Conservation (phyloP, 345 rosid genomes). For the Aethionema arabicum region DNA sequence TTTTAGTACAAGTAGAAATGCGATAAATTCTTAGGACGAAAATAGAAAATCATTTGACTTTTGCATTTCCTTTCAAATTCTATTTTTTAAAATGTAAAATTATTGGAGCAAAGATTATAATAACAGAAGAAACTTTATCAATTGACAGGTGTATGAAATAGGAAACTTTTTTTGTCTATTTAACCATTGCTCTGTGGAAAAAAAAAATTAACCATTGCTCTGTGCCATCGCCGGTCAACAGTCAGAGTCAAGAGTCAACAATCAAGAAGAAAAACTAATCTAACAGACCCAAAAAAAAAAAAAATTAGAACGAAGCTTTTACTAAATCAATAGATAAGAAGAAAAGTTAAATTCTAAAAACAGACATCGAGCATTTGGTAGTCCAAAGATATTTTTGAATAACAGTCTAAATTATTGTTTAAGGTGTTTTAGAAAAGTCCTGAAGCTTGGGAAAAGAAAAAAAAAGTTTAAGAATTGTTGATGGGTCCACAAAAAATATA, state of each 20-base stretch:
- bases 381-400: too few species aligned
- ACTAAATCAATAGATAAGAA: background rate
- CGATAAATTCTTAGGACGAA: too few species aligned
- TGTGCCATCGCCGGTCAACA: conserved; percentile 7
- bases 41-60: too few species aligned
- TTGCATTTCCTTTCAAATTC: background rate
- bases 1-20: too few species aligned
- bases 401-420: background rate
- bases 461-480: background rate
- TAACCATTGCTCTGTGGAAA: conserved; percentile 14
- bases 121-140: too few species aligned
- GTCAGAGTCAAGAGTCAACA: conserved; percentile 26
- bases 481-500: conserved; percentile 31
- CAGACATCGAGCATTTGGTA: background rate
- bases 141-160: conserved; percentile 23
- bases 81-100: background rate
- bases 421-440: conserved; percentile 10
- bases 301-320: background rate
- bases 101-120: background rate
- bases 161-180: background rate
- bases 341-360: background rate
- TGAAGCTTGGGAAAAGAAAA: too few species aligned
- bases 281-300: background rate
- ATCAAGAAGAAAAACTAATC: background rate
- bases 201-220: too few species aligned